Evolutionary conservation across 805 yeast genomes (phyloP), one percentile per base, ranked within the genome.

Genomic region (Schwanniomyces vanrijiae): DNA sequence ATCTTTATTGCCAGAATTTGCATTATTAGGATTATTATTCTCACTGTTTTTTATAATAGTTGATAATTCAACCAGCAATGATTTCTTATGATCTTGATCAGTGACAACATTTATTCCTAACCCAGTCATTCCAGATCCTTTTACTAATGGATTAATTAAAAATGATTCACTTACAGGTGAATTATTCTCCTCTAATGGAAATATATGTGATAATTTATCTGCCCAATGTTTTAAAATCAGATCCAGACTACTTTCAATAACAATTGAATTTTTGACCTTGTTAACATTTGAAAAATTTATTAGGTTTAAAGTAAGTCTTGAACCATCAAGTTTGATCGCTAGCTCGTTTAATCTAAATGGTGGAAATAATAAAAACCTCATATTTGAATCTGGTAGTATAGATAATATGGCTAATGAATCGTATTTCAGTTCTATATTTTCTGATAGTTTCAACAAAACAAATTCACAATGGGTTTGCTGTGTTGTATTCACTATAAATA

Each of bases 291-390:
- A 55, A 42, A 51, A 70, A 51, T 53, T 49, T 37, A 52, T 53
- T 18, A 61, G 48, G 39, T 42, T 54, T 38, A 51, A 55, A 33
- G 46, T 47, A 5, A 49, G 49, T n/a, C 28, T 40, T 3, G 43
- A 34, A 24, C 47, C 28, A 8, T 55, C 44, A 29, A 51, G 50
- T 24, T 56, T 42, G 42, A 68, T 55, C 11, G 66, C 53, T 18
- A 69, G 55, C 45, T 70, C 75, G 48, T 69, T 69, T 43, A 68
- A 51, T 42, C 78, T 51, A 51, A 73, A 72, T 1, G 78, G 78
- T 7, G 78, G 77, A 50, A 56, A 72, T 51, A 73, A 45, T 28
- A 73, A 63, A 8, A 68, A 62, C 22, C 77, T 57, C 1, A 65
- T 48, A 2, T 46, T 51, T 6, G 40, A 39, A 5, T 44, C 37